Conservation (phyloP, 768 basidiomycete species). For the Cubamyces sp. region DNA sequence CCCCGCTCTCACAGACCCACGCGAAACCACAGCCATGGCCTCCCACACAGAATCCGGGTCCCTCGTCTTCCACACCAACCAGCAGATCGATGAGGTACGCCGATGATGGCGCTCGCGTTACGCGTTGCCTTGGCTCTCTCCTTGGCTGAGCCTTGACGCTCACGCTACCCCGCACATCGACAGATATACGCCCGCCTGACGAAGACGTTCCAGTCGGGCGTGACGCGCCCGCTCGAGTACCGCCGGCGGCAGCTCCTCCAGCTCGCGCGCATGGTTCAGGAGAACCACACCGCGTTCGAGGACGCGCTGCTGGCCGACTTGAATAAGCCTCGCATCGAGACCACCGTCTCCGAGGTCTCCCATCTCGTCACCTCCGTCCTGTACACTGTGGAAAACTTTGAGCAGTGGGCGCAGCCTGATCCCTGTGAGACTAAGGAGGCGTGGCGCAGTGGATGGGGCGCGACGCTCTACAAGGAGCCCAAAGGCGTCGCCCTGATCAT, state of each 20-base stretch:
- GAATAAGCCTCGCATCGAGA: slow-evolving; percentile 32
- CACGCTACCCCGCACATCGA: not conserved
- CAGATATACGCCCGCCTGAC: slow-evolving; percentile 45
- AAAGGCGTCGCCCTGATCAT: slow-evolving; percentile 68
- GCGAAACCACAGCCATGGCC: not conserved
- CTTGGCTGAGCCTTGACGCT: not conserved
- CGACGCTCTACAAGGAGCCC: slow-evolving; percentile 56
- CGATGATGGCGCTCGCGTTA: not conserved
- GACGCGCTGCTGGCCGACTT: slow-evolving; percentile 44
- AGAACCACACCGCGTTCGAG: slow-evolving; percentile 58
- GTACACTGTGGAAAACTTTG: slow-evolving; percentile 51
- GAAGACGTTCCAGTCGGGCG: slow-evolving; percentile 53
- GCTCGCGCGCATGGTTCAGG: slow-evolving; percentile 62
- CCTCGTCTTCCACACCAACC: slow-evolving; percentile 5
- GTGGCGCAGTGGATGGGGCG: slow-evolving; percentile 55
- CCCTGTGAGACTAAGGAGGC: slow-evolving; percentile 42
- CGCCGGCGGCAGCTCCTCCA: slow-evolving; percentile 67
- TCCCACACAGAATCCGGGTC: not conserved
- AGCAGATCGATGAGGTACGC: slow-evolving; percentile 14
- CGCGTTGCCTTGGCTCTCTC: not conserved
- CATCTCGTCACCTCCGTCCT: slow-evolving; percentile 46
- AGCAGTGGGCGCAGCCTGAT: slow-evolving; percentile 59
- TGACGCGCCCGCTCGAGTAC: slow-evolving; percentile 57
- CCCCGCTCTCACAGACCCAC: not conserved
- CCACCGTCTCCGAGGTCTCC: slow-evolving; percentile 45